Base-by-base conservation (phyloP, 1,139 yeast species). In the Wickerhamiella pararugosa region DNA sequence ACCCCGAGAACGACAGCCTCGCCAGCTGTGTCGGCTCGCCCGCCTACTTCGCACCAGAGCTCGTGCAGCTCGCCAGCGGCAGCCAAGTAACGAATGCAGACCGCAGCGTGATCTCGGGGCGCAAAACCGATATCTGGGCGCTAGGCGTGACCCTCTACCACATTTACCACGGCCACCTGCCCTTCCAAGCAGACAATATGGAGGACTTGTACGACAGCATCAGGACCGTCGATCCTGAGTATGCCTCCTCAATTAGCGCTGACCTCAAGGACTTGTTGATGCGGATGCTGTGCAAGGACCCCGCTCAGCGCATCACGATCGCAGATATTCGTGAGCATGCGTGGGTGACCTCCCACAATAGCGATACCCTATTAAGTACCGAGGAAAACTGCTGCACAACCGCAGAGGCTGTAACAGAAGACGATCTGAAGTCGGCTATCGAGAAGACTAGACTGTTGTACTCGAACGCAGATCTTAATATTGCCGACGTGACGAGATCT, bases 11-110 rank as follows among this genome's bases (percentile, higher is more conserved):
- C 55, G 65, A 63, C 41, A 47, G 49, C 5, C 53, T 43, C 59
- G 64, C 48, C 40, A 77, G 77, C 53, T 79, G 86, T 1, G 92
- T 83, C 0, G 93, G 93, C 3, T 78, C 90, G 0, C 93, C 93
- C 0, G 93, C 92, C 0, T 82, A 81, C 56, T 71, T 76, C 59
- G 82, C 86, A 0, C 90, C 90, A 0, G 84, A 77, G 53, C 61
- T 78, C 82, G 95, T 43, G 74, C 79, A 61, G 82, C 51, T 56
- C 32, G 49, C 46, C 36, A 32, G 29, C 8, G 45, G 47, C 25
- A 41, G 43, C 37, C 15, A 25, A 71, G 41, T 43, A 15, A 38
- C 67, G 52, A 72, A 39, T 6, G 7, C 9, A 7, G 35, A 37
- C 4, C 8, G 10, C 32, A 25, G 25, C 29, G 35, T 26, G 11